Percentiles rank a stretch among this genome's conserved stretches.
Evolutionary conservation across 2,329 filamentous ascomycete genomes (phyloP).

Genomic region (Diaporthe vexans): DNA sequence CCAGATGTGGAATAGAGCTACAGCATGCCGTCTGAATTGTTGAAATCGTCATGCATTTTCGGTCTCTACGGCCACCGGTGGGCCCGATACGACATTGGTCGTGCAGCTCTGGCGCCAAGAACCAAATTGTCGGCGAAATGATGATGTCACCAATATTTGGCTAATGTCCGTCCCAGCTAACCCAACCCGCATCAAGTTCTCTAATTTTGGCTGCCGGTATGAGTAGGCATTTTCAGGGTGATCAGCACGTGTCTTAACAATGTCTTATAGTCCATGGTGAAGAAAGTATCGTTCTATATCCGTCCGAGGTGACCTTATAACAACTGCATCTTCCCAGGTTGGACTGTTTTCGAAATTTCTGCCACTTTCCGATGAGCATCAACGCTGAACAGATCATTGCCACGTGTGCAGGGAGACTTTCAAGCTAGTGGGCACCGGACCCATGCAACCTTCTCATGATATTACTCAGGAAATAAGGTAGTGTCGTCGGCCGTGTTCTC

Average conservation of each 20-base stretch:
- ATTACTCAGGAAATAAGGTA: too few relatives aligned
- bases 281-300: background rate
- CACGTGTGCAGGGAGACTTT: background rate
- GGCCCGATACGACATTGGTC: background rate
- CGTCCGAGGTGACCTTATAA: background rate
- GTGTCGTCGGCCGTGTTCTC: too few relatives aligned
- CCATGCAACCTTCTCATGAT: background rate
- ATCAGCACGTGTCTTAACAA: background rate
- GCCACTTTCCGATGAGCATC: background rate
- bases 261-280: background rate
- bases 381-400: background rate
- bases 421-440: background rate
- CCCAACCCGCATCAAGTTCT: background rate
- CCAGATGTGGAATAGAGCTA: background rate
- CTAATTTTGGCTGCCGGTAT: background rate
- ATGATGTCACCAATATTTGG: conserved; percentile 13
- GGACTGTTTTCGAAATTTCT: background rate
- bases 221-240: background rate
- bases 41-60: conserved; percentile 15
- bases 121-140: background rate
- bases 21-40: background rate
- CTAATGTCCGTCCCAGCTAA: too few relatives aligned
- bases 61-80: background rate
- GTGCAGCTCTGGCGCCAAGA: conserved; percentile 2
- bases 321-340: too few relatives aligned